phyloP scores from a whole-genome alignment of 371 early-diverging fungal genomes.

The Actinomucor elegans region DNA sequence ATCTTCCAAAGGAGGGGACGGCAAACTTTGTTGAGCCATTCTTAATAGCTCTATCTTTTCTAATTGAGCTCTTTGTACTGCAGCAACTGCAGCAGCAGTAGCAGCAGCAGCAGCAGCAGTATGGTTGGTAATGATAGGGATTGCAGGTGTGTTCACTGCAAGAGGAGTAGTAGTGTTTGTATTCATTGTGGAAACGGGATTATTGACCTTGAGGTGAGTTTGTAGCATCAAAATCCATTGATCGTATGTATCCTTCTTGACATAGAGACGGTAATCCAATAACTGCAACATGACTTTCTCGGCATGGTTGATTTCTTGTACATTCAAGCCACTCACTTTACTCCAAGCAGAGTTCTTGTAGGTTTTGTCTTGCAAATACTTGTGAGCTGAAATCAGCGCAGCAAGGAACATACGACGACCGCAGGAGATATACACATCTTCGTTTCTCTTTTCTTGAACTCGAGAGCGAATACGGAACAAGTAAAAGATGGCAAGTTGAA shows the following conservation, averaged over 20 bases:
- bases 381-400: constrained; percentile 72
- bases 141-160: background rate
- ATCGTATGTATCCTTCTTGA: constrained; percentile 56
- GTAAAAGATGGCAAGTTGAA: constrained; percentile 73
- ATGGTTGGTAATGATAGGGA: background rate
- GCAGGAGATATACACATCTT: constrained; percentile 43
- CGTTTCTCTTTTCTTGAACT: constrained; percentile 19
- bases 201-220: constrained; percentile 25
- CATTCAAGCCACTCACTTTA: constrained; percentile 69
- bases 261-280: constrained; percentile 72
- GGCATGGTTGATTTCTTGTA: constrained; percentile 67
- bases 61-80: background rate
- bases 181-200: background rate
- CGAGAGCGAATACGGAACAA: constrained; percentile 51
- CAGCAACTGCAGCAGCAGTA: background rate
- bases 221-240: constrained; percentile 40
- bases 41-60: background rate
- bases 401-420: constrained; percentile 80
- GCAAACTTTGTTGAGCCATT: constrained; percentile 20
- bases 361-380: constrained; percentile 72
- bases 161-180: background rate
- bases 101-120: background rate
- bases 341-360: constrained; percentile 80
- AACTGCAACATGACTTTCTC: constrained; percentile 68
- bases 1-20: constrained; percentile 26